Evolutionary conservation across 345 rosid genomes (phyloP).

Genomic region (Linum lewisii): DNA sequence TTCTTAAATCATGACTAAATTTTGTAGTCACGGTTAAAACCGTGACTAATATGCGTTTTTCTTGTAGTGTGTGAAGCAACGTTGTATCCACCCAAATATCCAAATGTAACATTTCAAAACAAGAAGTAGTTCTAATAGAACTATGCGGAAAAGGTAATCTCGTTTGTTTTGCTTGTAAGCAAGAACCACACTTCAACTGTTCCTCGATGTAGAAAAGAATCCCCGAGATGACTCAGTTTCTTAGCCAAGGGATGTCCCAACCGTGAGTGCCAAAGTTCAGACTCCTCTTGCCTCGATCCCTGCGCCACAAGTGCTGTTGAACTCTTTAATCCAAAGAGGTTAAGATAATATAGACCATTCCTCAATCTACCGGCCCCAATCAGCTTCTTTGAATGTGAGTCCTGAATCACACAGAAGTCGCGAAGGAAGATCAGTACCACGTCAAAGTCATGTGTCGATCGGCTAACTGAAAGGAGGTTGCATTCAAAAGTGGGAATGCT

Average conservation of each 20-base stretch:
- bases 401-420: constrained; percentile 6
- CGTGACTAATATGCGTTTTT: no score
- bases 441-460: neutral
- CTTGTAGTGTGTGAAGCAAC: no score
- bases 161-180: neutral
- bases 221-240: neutral
- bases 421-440: constrained; percentile 1
- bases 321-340: neutral
- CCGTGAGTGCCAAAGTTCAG: neutral
- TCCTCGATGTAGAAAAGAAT: neutral
- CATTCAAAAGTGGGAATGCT: constrained; percentile 1
- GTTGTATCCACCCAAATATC: neutral
- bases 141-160: neutral
- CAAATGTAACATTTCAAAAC: neutral
- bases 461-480: constrained; percentile 4
- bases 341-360: neutral
- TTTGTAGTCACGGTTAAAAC: no score
- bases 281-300: accelerated
- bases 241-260: neutral
- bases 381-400: constrained; percentile 10
- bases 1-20: no score
- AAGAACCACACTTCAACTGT: neutral
- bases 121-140: neutral
- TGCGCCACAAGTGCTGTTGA: neutral
- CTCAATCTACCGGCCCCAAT: constrained; percentile 9